Percentiles rank a stretch among this genome's conserved stretches.
phyloP scores from a whole-genome alignment of 2,329 filamentous ascomycete genomes.

The Onygena corvina region DNA sequence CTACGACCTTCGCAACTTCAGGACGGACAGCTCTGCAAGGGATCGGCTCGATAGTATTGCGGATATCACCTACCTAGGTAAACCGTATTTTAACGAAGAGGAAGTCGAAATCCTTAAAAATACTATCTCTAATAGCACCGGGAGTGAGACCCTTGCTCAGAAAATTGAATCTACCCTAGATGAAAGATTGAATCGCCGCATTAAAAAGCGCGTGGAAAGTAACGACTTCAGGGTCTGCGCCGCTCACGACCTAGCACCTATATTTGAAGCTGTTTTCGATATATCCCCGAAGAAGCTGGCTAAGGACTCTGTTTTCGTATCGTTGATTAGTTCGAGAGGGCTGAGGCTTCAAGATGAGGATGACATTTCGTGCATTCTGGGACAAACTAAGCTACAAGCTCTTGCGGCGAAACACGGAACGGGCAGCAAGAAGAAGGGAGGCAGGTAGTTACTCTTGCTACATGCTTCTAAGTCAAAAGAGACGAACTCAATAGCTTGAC shows the following conservation, averaged over 20 bases:
- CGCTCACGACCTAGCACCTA: conserved; percentile 26
- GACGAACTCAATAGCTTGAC: neutral
- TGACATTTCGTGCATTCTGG: conserved; percentile 8
- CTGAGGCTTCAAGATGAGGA: conserved; percentile 8
- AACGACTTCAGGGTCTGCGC: conserved; percentile 25
- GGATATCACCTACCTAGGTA: conserved; percentile 18
- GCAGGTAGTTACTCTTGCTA: conserved; percentile 1
- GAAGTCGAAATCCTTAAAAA: conserved; percentile 14
- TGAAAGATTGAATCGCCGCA: conserved; percentile 16
- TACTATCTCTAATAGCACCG: neutral
- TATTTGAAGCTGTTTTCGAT: conserved; percentile 21
- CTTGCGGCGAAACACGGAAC: conserved; percentile 7
- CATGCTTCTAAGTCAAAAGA: neutral
- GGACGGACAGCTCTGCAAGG: conserved; percentile 10
- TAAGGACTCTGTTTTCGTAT: neutral
- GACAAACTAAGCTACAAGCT: conserved; percentile 2
- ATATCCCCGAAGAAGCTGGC: conserved; percentile 21
- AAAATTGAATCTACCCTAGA: conserved; percentile 5
- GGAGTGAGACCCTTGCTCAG: conserved; percentile 5
- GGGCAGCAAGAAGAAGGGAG: conserved; percentile 7
- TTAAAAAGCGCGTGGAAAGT: conserved; percentile 22
- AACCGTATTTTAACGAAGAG: conserved; percentile 18
- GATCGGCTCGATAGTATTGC: conserved; percentile 16
- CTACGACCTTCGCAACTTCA: conserved; percentile 19
- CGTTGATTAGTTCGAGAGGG: conserved; percentile 1